phyloP scores from a whole-genome alignment of 306 rosid species.

The Glycine soja region DNA sequence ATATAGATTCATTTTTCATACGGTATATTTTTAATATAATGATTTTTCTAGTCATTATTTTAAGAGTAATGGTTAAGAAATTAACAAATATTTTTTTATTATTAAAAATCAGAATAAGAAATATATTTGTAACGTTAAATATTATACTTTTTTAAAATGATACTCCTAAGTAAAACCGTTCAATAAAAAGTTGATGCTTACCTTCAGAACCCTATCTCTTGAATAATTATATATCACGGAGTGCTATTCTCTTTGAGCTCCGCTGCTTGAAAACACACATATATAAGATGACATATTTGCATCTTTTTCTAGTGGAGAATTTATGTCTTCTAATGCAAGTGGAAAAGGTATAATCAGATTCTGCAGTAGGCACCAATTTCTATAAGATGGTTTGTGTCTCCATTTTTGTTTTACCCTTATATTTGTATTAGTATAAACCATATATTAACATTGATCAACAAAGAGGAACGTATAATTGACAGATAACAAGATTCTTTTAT shows the following conservation, averaged over 20 bases:
- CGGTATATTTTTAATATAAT: background rate
- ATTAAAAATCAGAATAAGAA: no score
- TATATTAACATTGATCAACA: background rate
- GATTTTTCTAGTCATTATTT: background rate
- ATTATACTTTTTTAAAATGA: background rate
- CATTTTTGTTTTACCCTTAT: background rate
- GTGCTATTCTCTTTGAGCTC: background rate
- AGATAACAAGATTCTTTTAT: background rate
- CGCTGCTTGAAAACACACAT: background rate
- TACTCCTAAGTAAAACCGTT: background rate
- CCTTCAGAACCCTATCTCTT: background rate
- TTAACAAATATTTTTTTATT: no score
- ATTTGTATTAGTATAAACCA: background rate
- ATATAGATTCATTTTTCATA: background rate
- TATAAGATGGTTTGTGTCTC: background rate
- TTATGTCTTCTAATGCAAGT: conserved; percentile 10
- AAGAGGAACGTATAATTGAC: background rate
- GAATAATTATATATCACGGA: background rate
- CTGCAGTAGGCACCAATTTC: background rate
- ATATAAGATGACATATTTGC: conserved; percentile 43
- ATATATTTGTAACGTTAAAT: background rate
- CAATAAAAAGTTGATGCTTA: background rate
- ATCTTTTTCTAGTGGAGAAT: conserved; percentile 47
- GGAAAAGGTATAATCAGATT: conserved; percentile 14
- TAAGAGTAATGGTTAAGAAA: background rate